Base-by-base conservation (phyloP, 441 rosid genomes). In the Euphorbia schlechtendalii region DNA sequence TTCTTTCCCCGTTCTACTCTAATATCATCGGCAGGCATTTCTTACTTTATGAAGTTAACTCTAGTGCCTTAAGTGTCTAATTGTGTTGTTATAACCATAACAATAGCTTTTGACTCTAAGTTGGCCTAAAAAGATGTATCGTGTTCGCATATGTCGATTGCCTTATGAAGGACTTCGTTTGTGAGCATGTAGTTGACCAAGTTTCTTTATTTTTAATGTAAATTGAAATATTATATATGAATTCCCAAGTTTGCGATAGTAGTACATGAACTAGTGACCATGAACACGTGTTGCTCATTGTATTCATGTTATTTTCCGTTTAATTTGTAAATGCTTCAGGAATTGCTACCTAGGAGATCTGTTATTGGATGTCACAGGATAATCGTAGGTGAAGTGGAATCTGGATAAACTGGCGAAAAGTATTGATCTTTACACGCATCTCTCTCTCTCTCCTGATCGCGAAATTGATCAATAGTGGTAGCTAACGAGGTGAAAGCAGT, bases 321-420 rank as follows among this genome's bases (percentile, higher is more conserved):
- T 66, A 36, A 21, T 67, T 53, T 24, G 38, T 59, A 55, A 53
- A 67, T 74, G 66, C 66, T 75, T 77, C 84, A 85, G 90, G 90
- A 74, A 80, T 85, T 74, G 90, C 85, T 78, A 67, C 84, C 67
- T 85, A 85, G 87, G 81, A 78, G 78, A 73, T 70, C 73, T 69
- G 65, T 69, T 76, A 64, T 67, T 73, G 77, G 78, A 75, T 73
- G 68, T 70, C 66, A 61, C 63, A 72, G 67, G 68, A 73, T 75
- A 73, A 77, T 68, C 63, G 74, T 83, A 83, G 86, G 77, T 53
- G 74, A 72, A 70, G 72, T n/a, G 40, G 73, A 72, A 70, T 71
- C 65, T 59, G 73, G 67, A 62, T 69, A 73, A 66, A 59, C 70
- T 58, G 77, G 73, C 55, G 72, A 76, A 71, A 74, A 67, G 67